Evolutionary conservation across 1,284 basidiomycete genomes (phyloP).

Genomic region (Vanrija sp.): DNA sequence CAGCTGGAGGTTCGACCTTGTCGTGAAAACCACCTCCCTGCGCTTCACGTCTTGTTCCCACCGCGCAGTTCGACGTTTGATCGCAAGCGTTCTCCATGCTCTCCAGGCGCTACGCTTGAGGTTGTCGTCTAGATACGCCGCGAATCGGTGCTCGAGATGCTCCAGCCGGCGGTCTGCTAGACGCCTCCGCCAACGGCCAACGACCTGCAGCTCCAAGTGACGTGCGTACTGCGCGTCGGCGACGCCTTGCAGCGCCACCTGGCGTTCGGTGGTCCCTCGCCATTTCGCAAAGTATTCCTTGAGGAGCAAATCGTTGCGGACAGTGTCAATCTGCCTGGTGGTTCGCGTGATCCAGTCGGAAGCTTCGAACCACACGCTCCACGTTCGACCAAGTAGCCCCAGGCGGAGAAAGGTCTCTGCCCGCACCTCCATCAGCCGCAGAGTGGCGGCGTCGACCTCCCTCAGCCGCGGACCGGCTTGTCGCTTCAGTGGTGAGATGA

Average conservation of each 20-base stretch:
- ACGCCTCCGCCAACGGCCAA: conserved; percentile 25
- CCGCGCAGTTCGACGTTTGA: conserved; percentile 23
- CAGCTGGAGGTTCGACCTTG: conserved; percentile 3
- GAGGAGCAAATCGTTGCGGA: conserved; percentile 36
- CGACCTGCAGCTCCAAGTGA: conserved; percentile 13
- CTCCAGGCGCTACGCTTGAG: conserved; percentile 13
- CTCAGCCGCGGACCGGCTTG: too few species aligned
- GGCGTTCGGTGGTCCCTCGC: conserved; percentile 20
- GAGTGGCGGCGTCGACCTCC: not conserved
- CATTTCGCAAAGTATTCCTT: conserved; percentile 38
- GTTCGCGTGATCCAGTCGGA: conserved; percentile 40
- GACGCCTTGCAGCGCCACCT: conserved; percentile 28
- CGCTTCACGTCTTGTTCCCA: conserved; percentile 35
- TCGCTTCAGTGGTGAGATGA: too few species aligned
- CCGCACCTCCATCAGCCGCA: conserved; percentile 28
- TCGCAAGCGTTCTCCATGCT: conserved; percentile 25
- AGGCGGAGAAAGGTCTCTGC: conserved; percentile 40
- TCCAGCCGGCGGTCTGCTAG: conserved; percentile 19
- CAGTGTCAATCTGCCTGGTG: conserved; percentile 36
- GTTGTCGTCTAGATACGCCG: not conserved
- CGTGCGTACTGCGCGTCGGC: conserved; percentile 32
- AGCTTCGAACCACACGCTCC: conserved; percentile 39
- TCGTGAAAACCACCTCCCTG: conserved; percentile 10
- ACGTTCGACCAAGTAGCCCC: conserved; percentile 42
- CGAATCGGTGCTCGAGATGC: conserved; percentile 8